These are phyloP conservation scores for Penicillium arizonense DNA, from an alignment of 495 filamentous ascomycete genomes.

Conservation along the genomic window DNA sequence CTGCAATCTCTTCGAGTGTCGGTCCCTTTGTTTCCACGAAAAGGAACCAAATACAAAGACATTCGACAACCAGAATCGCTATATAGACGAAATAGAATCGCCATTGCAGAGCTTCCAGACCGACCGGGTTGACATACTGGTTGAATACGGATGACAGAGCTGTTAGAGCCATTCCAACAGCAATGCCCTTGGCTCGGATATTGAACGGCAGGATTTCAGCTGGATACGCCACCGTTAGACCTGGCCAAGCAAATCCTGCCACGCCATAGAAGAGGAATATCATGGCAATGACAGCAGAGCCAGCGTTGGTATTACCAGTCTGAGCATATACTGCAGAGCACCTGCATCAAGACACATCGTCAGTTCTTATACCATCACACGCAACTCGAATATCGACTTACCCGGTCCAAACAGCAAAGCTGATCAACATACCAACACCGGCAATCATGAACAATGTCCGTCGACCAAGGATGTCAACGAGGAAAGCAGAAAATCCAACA, in stretches of 20 bases:
- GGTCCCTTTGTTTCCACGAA: constrained; percentile 63
- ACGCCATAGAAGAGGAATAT: constrained; percentile 54
- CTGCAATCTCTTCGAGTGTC: constrained; percentile 60
- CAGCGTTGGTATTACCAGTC: constrained; percentile 38
- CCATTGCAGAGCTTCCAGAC: constrained; percentile 52
- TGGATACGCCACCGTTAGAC: constrained; percentile 57
- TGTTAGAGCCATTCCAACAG: constrained; percentile 49
- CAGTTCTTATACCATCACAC: neutral
- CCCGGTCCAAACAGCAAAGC: constrained; percentile 45
- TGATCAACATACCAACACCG: constrained; percentile 53
- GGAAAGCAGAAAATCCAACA: constrained; percentile 31
- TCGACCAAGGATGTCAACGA: constrained; percentile 60
- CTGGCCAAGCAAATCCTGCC: constrained; percentile 41
- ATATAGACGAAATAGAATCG: constrained; percentile 60
- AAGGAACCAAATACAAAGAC: constrained; percentile 58
- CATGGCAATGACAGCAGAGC: constrained; percentile 52
- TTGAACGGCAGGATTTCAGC: constrained; percentile 66
- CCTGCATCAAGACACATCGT: neutral
- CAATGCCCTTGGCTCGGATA: constrained; percentile 63
- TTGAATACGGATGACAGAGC: constrained; percentile 54
- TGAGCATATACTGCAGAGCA: constrained; percentile 32
- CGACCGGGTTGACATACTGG: constrained; percentile 56
- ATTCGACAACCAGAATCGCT: constrained; percentile 55
- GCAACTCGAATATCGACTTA: constrained; percentile 9
- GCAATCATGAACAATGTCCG: constrained; percentile 56